Conservation (phyloP, 2,329 filamentous ascomycete genomes). For the Beauveria brongniartii region DNA sequence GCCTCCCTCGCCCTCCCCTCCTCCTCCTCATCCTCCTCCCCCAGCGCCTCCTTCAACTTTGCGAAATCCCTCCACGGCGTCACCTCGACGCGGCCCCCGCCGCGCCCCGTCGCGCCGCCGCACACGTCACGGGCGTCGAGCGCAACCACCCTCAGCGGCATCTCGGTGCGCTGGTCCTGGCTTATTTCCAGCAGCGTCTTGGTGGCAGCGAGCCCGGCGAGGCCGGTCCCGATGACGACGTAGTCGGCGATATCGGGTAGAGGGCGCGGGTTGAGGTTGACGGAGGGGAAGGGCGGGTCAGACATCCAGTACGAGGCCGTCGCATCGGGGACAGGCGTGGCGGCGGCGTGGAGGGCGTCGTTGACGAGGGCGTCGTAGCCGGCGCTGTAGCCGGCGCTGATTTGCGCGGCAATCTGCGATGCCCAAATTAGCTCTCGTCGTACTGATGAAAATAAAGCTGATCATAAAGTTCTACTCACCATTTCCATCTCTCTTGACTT, state of each 20-base stretch:
- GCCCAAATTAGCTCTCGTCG: too few species aligned
- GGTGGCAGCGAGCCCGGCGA: conserved; percentile 33
- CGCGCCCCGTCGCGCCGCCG: conserved; percentile 45
- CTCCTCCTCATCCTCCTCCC: conserved; percentile 17
- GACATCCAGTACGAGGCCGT: conserved; percentile 39
- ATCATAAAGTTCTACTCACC: neutral
- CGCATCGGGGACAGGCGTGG: conserved; percentile 32
- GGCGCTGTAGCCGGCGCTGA: neutral
- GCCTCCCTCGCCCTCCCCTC: conserved; percentile 31
- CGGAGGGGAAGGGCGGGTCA: conserved; percentile 33
- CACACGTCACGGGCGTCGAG: conserved; percentile 43
- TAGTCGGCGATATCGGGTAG: conserved; percentile 36
- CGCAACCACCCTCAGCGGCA: conserved; percentile 29
- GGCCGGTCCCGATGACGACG: conserved; percentile 47
- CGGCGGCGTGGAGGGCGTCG: conserved; percentile 26
- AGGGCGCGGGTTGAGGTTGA: conserved; percentile 25
- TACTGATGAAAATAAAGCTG: too few species aligned
- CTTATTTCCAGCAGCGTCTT: conserved; percentile 22
- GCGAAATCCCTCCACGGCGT: conserved; percentile 35
- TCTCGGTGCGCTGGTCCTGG: neutral
- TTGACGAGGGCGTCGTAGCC: conserved; percentile 20
- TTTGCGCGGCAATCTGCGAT: neutral
- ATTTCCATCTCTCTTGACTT: neutral
- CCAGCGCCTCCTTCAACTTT: conserved; percentile 22
- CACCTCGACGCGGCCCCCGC: conserved; percentile 43